Evolutionary conservation across 2,329 filamentous ascomycete genomes (phyloP).

Genomic region (Fusarium sp.): DNA sequence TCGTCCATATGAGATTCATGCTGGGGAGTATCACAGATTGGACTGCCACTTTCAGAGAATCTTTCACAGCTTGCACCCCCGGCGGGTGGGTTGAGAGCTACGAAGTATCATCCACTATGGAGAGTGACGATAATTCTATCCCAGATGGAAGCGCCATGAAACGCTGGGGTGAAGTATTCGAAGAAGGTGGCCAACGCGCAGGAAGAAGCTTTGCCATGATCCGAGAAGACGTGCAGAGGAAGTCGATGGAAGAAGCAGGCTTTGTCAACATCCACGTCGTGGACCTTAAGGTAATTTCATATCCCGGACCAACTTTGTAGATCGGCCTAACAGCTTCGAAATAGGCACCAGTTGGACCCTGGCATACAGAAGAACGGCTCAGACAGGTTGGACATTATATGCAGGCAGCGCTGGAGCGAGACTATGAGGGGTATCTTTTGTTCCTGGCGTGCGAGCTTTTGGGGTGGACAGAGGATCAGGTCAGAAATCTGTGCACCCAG

Average conservation of each 20-base stretch:
- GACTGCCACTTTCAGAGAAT: neutral
- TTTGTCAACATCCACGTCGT: slow-evolving; percentile 12
- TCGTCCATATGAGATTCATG: slow-evolving; percentile 11
- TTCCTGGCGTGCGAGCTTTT: slow-evolving; percentile 12
- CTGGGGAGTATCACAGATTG: slow-evolving; percentile 15
- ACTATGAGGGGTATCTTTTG: slow-evolving; percentile 13
- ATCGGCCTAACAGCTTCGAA: neutral
- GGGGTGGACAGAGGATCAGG: slow-evolving; percentile 2
- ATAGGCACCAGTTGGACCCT: slow-evolving; percentile 3
- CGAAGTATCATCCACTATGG: slow-evolving; percentile 1
- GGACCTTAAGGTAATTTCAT: neutral
- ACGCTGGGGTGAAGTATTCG: slow-evolving; percentile 5
- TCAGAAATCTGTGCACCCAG: neutral
- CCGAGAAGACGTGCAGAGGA: slow-evolving; percentile 3
- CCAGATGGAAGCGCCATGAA: slow-evolving; percentile 9
- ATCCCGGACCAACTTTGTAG: rapidly evolving
- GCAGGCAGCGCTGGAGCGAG: slow-evolving; percentile 13
- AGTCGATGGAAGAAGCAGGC: neutral
- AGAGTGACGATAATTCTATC: slow-evolving; percentile 9
- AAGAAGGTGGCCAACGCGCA: neutral
- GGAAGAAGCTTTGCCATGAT: slow-evolving; percentile 7
- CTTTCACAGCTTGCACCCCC: neutral
- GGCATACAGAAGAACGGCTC: neutral
- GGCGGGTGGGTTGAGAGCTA: slow-evolving; percentile 18
- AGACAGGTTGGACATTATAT: neutral